Percentiles rank a stretch among this genome's conserved stretches.
Conservation (phyloP, 805 yeast genomes). For the Candida caryicola region DNA sequence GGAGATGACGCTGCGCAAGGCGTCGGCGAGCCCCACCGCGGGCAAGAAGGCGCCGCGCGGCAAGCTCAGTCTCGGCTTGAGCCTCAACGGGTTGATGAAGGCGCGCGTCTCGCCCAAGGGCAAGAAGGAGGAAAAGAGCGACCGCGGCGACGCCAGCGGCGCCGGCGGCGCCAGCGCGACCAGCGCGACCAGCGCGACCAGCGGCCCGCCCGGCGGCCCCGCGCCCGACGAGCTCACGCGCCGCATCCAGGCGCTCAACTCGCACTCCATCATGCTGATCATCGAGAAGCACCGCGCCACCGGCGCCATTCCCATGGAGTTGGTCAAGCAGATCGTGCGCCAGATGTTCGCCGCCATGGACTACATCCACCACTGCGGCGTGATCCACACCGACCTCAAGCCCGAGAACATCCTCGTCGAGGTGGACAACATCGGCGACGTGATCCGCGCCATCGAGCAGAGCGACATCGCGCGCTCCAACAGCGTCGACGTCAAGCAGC, state of each 20-base stretch:
- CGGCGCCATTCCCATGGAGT: conserved; percentile 53
- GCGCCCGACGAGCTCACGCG: conserved; percentile 7
- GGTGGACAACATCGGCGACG: conserved; percentile 51
- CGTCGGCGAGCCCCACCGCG: conserved; percentile 1
- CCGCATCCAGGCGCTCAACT: conserved; percentile 13
- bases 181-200: not conserved
- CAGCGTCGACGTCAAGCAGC: conserved; percentile 6
- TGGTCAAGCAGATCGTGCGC: conserved; percentile 55
- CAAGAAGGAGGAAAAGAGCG: not conserved
- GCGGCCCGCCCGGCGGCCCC: conserved; percentile 1
- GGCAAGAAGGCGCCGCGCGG: conserved; percentile 17
- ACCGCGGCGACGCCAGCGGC: no score
- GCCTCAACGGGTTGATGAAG: conserved; percentile 2
- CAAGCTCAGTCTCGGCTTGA: conserved; percentile 19
- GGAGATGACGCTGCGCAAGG: conserved; percentile 7
- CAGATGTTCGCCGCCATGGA: conserved; percentile 56
- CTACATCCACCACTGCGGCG: conserved; percentile 61
- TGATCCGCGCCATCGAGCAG: conserved; percentile 43
- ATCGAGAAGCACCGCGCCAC: conserved; percentile 37
- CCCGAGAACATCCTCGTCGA: conserved; percentile 47
- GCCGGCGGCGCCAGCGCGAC: not conserved
- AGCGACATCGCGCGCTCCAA: conserved; percentile 11
- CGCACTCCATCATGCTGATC: conserved; percentile 27
- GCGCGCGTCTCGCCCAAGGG: not conserved
- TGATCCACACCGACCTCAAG: conserved; percentile 50